Base-by-base conservation (phyloP, 2,329 filamentous ascomycete species). In the Hypoxylon sp. region DNA sequence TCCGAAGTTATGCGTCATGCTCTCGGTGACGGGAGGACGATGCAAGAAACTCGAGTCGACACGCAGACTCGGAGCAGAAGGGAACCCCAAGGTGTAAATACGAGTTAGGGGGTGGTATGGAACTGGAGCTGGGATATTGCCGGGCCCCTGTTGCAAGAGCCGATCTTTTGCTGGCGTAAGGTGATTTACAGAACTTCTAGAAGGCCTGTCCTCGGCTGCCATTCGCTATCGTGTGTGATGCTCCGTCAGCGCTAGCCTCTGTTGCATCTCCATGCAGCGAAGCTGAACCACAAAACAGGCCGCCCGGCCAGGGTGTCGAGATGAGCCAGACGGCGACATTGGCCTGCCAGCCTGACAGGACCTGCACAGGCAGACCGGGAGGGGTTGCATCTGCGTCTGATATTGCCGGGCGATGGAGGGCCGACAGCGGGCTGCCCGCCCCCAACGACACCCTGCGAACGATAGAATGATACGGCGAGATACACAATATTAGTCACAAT, bases 161-260 rank as follows among this genome's bases (percentile, higher is more conserved):
- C 53, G 53, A 49, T 57, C 53, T 31, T 46, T 21, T 50, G 45
- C 48, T 11, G 48, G 54, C 26, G 40, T 59, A 47, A 55, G 18
- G 43, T 53, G 40, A 27, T 23, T 47, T 56, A 51, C 56, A 49
- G 40, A 45, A n/a, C 27, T 63, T 63, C 60, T 55, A 51, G 60
- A 63, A 63, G 46, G 23, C 18, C 51, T 62, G 45, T 27, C 18
- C 47, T 15, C 27, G 37, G 46, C 42, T 41, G 24, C 58, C 57
- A 63, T 63, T 63, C n/a, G 60, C 15, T 24, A 13, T 29, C 18
- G 5, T 17, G 15, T 40, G 11, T 31, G n/a, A 48, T 45, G 24
- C 27, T 37, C 27, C 52, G 57, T 63, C 57, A 63, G 60, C 60
- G 23, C 33, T 55, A 56, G 47, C 21, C 15, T 15, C 24, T 23